A percentile compares a stretch with the other conserved stretches of the same genome.
phyloP scores from a whole-genome alignment of 805 yeast species.

The Jamesozyma gamospora region DNA sequence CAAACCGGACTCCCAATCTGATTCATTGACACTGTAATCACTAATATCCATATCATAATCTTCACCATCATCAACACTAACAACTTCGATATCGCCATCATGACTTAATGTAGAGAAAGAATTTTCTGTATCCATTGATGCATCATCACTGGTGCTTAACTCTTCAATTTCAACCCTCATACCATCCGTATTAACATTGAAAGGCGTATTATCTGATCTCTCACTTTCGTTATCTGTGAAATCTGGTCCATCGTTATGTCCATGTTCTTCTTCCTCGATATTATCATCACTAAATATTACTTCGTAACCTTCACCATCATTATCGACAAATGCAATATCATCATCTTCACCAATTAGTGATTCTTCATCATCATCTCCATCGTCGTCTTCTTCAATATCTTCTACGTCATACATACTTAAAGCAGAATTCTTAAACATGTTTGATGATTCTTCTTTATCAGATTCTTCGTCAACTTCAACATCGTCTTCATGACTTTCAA shows the following conservation, averaged over 20 bases:
- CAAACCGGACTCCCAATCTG: constrained; percentile 30
- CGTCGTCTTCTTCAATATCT: constrained; percentile 57
- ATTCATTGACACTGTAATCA: constrained; percentile 29
- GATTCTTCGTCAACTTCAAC: constrained; percentile 49
- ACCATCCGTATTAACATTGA: constrained; percentile 24
- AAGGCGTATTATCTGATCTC: constrained; percentile 6
- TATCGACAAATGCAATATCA: constrained; percentile 29
- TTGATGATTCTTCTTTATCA: constrained; percentile 66
- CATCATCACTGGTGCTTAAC: constrained; percentile 25
- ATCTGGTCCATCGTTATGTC: constrained; percentile 23
- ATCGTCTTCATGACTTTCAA: constrained; percentile 48
- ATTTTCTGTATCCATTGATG: constrained; percentile 20
- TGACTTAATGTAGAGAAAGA: constrained; percentile 8
- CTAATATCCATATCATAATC: constrained; percentile 28
- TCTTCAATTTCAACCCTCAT: constrained; percentile 12
- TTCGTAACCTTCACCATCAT: constrained; percentile 29
- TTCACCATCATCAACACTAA: constrained; percentile 22
- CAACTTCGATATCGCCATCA: constrained; percentile 16
- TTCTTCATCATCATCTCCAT: constrained; percentile 44
- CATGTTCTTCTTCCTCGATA: constrained; percentile 25
- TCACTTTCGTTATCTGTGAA: background rate
- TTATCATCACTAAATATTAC: constrained; percentile 28
- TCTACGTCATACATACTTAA: constrained; percentile 88
- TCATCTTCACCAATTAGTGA: constrained; percentile 38
- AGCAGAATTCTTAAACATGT: constrained; percentile 78